Base-by-base conservation (phyloP, 202 grass and related monocot species). In the Digitaria exilis region DNA sequence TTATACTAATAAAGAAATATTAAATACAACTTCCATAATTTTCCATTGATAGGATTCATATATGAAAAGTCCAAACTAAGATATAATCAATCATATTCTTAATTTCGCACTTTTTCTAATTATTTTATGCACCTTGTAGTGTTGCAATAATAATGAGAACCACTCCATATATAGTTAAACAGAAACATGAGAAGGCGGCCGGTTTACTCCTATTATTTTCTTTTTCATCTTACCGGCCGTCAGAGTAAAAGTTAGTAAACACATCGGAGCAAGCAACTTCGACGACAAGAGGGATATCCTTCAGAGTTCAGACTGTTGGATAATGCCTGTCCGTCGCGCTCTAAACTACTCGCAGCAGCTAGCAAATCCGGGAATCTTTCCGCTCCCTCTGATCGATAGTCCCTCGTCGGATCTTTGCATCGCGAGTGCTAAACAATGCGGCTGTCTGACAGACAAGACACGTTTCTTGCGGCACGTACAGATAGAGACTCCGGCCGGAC, bases 391-490 rank as follows among this genome's bases (percentile, higher is more conserved):
- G 13, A 1, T 9, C 15, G 24, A 78, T n/a, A n/a, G n/a, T 46
- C 81, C 44, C 68, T 60, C 77, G 3, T 50, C 28, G 88, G 79
- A 83, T 83, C 88, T 90, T 90, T 67, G 78, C 79, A 69, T 86
- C 79, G 59, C 73, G 37, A 70, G 42, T 28, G 70, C 77, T 76
- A 82, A 54, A 81, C 57, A 77, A 85, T 49, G n/a, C 31, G 18
- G 28, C 17, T 67, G n/a, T 12, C 77, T 81, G 64, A 52, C 61
- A 43, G 88, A 80, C 84, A 80, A 76, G 75, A 61, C 88, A 75
- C 75, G 84, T 76, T 84, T 87, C 75, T 80, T 80, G 74, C 68
- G 74, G 67, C 34, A 28, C 37, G 64, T 76, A 76, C 70, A 5
- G 8, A 31, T 3, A 62, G n/a, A 46, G 57, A 60, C 57, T 60